Evolutionary conservation across 805 yeast genomes (phyloP), one percentile per base, ranked within the genome.

Genomic region (Deakozyma indianensis): DNA sequence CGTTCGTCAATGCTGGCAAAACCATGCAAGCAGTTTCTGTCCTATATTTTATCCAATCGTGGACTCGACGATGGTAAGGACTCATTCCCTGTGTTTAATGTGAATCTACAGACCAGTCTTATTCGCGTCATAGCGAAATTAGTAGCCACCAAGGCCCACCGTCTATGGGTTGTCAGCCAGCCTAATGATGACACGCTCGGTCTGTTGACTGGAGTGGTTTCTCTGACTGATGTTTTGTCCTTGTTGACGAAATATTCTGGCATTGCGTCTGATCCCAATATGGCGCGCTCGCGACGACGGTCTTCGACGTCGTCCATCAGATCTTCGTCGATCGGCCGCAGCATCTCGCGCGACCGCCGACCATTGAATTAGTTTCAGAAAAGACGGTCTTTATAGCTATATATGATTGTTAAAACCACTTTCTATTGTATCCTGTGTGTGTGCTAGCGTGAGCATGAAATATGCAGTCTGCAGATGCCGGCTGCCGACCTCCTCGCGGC

Each of bases 41-140:
- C 94, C 14, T 81, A 87, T 50, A 87, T 88, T 49, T 72, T 92
- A 51, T 80, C 83, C 51, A 80, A 80, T 46, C 79, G 95, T 58
- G 98, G 98, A 20, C 71, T 90, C 25, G 94, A 82, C 56, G 88
- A 87, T 58, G 96, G 96, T 44, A 87, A 88, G 63, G 98, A 90
- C 66, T 86, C 94, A 38, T 90, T 82, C 70, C 98, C 98, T 16
- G 90, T 92, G 35, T 90, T 90, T 72, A 95, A 90, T 61, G 96
- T 90, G 22, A 80, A 84, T 50, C 75, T 77, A 49, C 72, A 74
- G 35, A 77, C 94, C 7, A 79, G 92, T 0, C 70, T 92, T 43
- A 94, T 86, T 27, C 75, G 95, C 61, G 86, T 94, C 5, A 74
- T 92, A 57, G 97, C 97, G 27, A 90, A 92, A 61, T 69, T 90